Conservation (phyloP, 805 yeast genomes). For the Saturnispora dispora region DNA sequence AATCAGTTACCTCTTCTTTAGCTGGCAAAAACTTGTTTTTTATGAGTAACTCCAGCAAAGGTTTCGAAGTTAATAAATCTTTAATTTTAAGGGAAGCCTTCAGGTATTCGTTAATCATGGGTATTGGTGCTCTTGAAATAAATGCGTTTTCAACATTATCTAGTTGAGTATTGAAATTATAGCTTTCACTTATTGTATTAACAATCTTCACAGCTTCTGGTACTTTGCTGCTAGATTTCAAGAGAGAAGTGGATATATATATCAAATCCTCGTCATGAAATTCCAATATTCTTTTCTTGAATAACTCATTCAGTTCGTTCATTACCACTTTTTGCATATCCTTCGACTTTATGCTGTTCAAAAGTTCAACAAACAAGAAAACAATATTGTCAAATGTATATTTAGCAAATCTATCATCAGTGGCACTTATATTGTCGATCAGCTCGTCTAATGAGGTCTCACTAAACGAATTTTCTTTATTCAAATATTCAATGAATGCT, state of each 20-base stretch:
- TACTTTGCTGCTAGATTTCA: not conserved
- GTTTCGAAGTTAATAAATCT: slow-evolving; percentile 16
- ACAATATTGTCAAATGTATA: slow-evolving; percentile 9
- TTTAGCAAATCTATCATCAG: slow-evolving; percentile 4
- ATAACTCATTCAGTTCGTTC: slow-evolving; percentile 4
- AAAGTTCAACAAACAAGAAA: slow-evolving; percentile 6
- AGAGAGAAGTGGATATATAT: not conserved
- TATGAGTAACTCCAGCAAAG: slow-evolving; percentile 12
- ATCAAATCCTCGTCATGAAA: slow-evolving; percentile 11
- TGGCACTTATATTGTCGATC: not conserved
- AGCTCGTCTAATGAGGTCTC: not conserved
- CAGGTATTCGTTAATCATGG: slow-evolving; percentile 10
- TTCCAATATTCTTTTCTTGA: slow-evolving; percentile 9
- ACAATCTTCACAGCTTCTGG: not conserved
- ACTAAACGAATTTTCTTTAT: not conserved
- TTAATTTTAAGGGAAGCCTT: slow-evolving; percentile 9
- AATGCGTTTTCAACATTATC: not conserved
- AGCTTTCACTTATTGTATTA: not conserved
- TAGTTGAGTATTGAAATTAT: not conserved
- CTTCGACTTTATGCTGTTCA: not conserved
- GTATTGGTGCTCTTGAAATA: slow-evolving; percentile 1
- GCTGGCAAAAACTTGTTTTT: slow-evolving; percentile 12
- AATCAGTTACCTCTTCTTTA: slow-evolving; percentile 9
- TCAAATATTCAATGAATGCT: not conserved
- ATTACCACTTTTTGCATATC: not conserved